Conservation (phyloP, 2,329 filamentous ascomycete genomes). For the Fusarium liriodendri region DNA sequence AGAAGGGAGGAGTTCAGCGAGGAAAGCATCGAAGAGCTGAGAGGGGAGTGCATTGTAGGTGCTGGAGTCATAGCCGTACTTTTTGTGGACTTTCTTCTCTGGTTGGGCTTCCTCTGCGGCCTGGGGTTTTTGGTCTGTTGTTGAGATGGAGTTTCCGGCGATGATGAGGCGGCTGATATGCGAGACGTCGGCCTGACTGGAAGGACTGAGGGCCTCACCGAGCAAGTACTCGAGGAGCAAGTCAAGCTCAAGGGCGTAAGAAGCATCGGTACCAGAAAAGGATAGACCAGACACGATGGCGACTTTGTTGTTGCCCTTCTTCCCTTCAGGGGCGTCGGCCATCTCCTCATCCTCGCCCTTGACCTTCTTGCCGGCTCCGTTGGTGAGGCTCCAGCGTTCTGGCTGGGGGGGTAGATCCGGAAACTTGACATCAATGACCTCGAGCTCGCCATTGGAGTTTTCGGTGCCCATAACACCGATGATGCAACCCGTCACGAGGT, state of each 20-base stretch:
- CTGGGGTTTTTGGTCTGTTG: slow-evolving; percentile 57
- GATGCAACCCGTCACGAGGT: slow-evolving; percentile 92
- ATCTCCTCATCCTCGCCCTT: slow-evolving; percentile 69
- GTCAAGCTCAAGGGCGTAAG: slow-evolving; percentile 79
- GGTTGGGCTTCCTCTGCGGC: slow-evolving; percentile 49
- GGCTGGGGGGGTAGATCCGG: slow-evolving; percentile 88
- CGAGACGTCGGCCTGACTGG: slow-evolving; percentile 68
- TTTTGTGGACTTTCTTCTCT: slow-evolving; percentile 71
- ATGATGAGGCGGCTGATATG: slow-evolving; percentile 88
- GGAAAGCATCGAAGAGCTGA: slow-evolving; percentile 84
- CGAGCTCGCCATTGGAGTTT: slow-evolving; percentile 90
- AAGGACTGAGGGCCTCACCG: slow-evolving; percentile 77
- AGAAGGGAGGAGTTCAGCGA: slow-evolving; percentile 82
- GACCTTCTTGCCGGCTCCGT: slow-evolving; percentile 43
- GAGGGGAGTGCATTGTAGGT: slow-evolving; percentile 90
- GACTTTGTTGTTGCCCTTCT: slow-evolving; percentile 68
- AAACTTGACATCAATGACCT: slow-evolving; percentile 89
- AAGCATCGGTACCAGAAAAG: slow-evolving; percentile 79
- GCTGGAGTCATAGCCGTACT: slow-evolving; percentile 93
- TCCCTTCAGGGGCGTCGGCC: slow-evolving; percentile 53
- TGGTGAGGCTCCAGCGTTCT: slow-evolving; percentile 78
- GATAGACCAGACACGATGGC: slow-evolving; percentile 90
- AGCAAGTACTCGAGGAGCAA: slow-evolving; percentile 89
- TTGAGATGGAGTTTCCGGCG: slow-evolving; percentile 90
- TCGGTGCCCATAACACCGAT: slow-evolving; percentile 96